Percentiles rank a stretch among this genome's conserved stretches.
These are phyloP conservation scores for Rhipidocladum racemiflorum DNA, from an alignment of 176 grass and related monocot species.

Conservation along the genomic window DNA sequence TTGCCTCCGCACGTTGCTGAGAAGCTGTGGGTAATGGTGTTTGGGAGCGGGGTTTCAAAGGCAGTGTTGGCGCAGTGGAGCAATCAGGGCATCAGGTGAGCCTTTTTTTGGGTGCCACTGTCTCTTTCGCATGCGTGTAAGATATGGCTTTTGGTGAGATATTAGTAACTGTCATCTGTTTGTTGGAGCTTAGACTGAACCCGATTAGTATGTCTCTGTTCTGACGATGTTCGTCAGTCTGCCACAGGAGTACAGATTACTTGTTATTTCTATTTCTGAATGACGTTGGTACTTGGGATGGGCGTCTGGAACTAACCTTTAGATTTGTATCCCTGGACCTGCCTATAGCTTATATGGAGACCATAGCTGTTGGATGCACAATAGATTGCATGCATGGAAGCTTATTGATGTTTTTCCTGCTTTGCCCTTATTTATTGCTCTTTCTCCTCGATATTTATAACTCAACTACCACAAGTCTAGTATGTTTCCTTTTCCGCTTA, in stretches of 20 bases:
- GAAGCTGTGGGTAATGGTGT: constrained; percentile 75
- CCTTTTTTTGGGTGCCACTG: neutral
- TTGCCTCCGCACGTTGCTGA: constrained; percentile 51
- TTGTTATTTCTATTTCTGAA: constrained; percentile 20
- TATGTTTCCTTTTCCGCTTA: neutral
- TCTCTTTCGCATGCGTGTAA: constrained; percentile 6
- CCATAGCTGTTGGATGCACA: neutral
- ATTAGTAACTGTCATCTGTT: constrained; percentile 17
- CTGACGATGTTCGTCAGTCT: neutral
- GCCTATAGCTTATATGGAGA: neutral
- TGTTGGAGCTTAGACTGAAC: neutral
- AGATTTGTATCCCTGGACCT: neutral
- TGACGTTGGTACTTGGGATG: neutral
- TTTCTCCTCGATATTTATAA: neutral
- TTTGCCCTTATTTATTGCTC: neutral
- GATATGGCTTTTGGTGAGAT: constrained; percentile 12
- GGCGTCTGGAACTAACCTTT: neutral
- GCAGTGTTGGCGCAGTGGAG: constrained; percentile 86
- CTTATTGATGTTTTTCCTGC: neutral
- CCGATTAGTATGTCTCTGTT: constrained; percentile 1
- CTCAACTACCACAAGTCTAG: neutral
- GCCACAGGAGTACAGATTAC: neutral
- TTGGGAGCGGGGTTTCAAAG: constrained; percentile 62
- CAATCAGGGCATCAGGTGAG: constrained; percentile 96
- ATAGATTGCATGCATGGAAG: neutral